Evolutionary conservation across 2,329 filamentous ascomycete species (phyloP), one percentile per base, ranked within the genome.

Genomic region (Penicillium paneum): DNA sequence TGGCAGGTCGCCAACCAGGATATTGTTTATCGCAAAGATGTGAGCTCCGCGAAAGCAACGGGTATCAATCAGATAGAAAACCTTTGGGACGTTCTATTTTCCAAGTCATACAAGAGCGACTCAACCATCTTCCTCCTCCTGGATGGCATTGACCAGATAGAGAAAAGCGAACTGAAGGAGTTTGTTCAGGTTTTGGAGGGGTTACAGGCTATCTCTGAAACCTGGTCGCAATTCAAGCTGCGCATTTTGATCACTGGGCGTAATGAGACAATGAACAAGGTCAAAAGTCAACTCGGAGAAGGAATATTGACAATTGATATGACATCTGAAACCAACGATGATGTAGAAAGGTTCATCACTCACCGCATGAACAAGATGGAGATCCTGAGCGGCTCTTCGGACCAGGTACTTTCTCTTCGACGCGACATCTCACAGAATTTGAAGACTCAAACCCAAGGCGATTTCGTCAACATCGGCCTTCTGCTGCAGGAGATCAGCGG

Each of bases 131-230:
- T 77, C 59, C 21, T 78, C 74, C 54, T 74, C 67, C 65, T 83
- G 73, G 38, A 83, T 67, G 31, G 82, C 70, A 61, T 81, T 72
- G 60, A 67, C 76, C 83, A 26, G 78, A 79, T 3, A 7, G 54
- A 64, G 36, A 64, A 56, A 19, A 52, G 61, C 24, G 52, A 57
- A 8, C 49, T 65, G 10, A 63, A 59, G 12, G 58, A 64, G 12
- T 54, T 67, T 8, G 11, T 65, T 4, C 49, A 60, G 5, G 52
- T 67, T n/a, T 53, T 67, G 12, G 17, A 13, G 11, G 31, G 47
- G 17, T 28, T 49, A 40, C 52, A 53, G 8, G 32, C n/a, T 10
- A 35, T 11, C 12, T 52, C 59, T 36, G 12, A 11, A 15, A 11
- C 26, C 3, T 60, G 57, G 59, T 21, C 46, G 19, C 54, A 54